Evolutionary conservation across 2,329 filamentous ascomycete species (phyloP).

Genomic region (Colletotrichum sp.): DNA sequence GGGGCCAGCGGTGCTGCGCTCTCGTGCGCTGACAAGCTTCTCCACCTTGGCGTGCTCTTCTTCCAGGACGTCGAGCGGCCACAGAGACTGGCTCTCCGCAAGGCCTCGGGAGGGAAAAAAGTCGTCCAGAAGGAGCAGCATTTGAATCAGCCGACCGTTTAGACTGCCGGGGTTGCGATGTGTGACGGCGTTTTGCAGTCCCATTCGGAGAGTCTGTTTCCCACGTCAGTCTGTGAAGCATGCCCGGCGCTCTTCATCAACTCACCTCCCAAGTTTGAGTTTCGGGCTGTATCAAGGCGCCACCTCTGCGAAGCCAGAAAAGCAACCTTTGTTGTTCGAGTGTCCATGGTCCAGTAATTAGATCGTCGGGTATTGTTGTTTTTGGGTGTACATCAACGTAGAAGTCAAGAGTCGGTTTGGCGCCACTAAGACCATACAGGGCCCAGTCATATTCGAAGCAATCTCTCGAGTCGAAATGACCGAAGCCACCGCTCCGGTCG

Average conservation of each 20-base stretch:
- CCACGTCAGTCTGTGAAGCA: background rate
- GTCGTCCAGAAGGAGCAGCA: conserved; percentile 11
- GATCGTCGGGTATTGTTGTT: conserved; percentile 41
- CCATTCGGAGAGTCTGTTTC: conserved; percentile 1
- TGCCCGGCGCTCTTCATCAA: background rate
- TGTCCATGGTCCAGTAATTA: conserved; percentile 48
- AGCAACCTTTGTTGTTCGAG: conserved; percentile 43
- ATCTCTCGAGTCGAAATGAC: conserved; percentile 35
- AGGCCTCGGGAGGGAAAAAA: background rate
- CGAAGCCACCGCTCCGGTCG: conserved; percentile 26
- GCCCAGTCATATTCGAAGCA: conserved; percentile 43
- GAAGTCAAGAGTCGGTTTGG: conserved; percentile 6
- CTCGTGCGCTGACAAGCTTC: background rate
- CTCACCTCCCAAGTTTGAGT: conserved; percentile 44
- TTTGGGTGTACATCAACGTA: conserved; percentile 42
- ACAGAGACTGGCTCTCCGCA: background rate
- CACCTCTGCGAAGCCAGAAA: conserved; percentile 50
- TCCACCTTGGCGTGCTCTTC: conserved; percentile 12
- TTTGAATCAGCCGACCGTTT: conserved; percentile 9
- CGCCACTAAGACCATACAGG: background rate
- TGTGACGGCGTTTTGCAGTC: conserved; percentile 12
- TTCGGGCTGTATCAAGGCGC: conserved; percentile 34
- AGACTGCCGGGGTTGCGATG: conserved; percentile 9
- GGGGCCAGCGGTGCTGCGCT: background rate
- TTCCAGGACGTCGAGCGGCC: conserved; percentile 10